Evolutionary conservation across 495 filamentous ascomycete genomes (phyloP).

Genomic region (Talaromyces nanjingensis): DNA sequence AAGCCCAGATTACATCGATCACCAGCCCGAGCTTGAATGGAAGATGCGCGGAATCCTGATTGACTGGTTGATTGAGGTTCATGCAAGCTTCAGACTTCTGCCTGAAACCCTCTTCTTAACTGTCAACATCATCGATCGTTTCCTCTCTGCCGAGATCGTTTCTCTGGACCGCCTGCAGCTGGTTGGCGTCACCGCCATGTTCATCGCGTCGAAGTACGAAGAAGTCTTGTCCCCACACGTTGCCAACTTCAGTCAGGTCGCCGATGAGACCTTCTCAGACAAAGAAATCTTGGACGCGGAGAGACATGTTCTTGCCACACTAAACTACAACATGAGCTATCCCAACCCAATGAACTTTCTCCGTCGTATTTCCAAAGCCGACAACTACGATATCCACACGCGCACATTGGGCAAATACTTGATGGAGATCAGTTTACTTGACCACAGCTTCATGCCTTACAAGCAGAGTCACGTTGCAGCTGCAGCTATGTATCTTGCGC

Average conservation of each 20-base stretch:
- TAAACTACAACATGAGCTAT: constrained; percentile 97
- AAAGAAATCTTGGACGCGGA: constrained; percentile 95
- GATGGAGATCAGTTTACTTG: constrained; percentile 94
- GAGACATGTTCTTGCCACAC: constrained; percentile 78
- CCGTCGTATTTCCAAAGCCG: constrained; percentile 94
- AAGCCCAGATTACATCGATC: constrained; percentile 88
- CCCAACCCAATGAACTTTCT: constrained; percentile 99
- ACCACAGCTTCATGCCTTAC: constrained; percentile 84
- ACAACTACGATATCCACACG: constrained; percentile 96
- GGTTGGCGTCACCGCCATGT: constrained; percentile 95
- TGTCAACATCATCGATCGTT: constrained; percentile 97
- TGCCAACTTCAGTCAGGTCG: constrained; percentile 91
- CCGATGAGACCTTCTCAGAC: constrained; percentile 95
- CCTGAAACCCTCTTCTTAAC: constrained; percentile 97
- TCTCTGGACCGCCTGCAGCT: constrained; percentile 92
- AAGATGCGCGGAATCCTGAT: constrained; percentile 96
- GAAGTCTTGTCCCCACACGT: constrained; percentile 96
- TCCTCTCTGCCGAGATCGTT: constrained; percentile 88
- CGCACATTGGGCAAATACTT: constrained; percentile 95
- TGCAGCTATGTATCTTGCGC: constrained; percentile 88
- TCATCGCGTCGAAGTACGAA: constrained; percentile 98
- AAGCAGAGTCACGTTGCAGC: constrained; percentile 85
- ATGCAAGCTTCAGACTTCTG: constrained; percentile 91
- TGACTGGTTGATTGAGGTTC: constrained; percentile 98
- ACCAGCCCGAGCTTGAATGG: constrained; percentile 93